Percentiles rank a stretch among this genome's conserved stretches.
Conservation (phyloP, 176 grass and related monocot genomes). For the Pontederia crassipes region DNA sequence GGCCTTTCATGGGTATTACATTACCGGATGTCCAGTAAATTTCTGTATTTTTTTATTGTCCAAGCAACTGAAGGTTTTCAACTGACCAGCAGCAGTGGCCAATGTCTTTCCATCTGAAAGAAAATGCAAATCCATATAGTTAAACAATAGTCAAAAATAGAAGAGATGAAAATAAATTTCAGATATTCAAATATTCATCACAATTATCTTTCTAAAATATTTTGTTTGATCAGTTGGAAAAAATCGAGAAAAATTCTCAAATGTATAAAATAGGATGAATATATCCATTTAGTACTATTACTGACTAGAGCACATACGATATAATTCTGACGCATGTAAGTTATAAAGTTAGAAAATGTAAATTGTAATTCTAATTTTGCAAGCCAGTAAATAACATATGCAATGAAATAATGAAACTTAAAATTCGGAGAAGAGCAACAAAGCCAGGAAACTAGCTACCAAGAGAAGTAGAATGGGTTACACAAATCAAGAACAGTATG, state of each 20-base stretch:
- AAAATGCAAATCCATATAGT: conserved; percentile 20
- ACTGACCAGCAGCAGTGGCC: conserved; percentile 83
- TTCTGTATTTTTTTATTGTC: conserved; percentile 87
- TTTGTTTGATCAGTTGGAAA: not conserved
- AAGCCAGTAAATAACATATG: too few species aligned
- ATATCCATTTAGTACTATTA: too few species aligned
- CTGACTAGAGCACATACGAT: too few species aligned
- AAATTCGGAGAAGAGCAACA: too few species aligned
- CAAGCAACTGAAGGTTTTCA: conserved; percentile 65
- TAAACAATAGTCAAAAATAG: conserved; percentile 4
- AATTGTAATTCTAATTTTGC: too few species aligned
- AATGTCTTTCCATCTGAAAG: conserved; percentile 69
- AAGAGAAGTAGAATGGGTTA: too few species aligned
- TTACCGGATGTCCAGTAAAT: conserved; percentile 79
- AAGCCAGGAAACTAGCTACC: too few species aligned
- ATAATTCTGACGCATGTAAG: too few species aligned
- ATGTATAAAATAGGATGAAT: too few species aligned
- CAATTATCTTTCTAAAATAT: not conserved
- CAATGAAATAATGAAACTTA: too few species aligned
- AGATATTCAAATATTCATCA: not conserved
- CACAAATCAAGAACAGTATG: too few species aligned
- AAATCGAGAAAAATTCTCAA: not conserved
- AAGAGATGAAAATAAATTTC: conserved; percentile 10
- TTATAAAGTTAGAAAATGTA: too few species aligned
- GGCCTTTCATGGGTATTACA: not conserved